Evolutionary conservation across 441 rosid genomes (phyloP), one percentile per base, ranked within the genome.

Genomic region (Erodium trifolium): DNA sequence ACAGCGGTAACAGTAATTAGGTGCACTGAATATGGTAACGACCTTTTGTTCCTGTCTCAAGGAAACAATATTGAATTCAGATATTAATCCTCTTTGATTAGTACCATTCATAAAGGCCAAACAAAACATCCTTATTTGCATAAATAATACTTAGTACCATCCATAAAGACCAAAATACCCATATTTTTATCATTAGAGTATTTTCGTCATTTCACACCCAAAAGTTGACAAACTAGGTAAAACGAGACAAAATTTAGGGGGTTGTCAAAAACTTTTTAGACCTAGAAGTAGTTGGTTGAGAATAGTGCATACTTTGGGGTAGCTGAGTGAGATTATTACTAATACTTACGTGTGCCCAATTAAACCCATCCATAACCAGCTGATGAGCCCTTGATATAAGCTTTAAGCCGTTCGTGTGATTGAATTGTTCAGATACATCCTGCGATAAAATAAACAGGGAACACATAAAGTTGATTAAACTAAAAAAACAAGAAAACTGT

Each of bases 341-440:
- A 60, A 31, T 35, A 49, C 45, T 16, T 34, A 65, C 93, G 75
- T 88, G 93, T 34, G 88, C 88, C 93, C 91, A 88, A 81, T 86
- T 86, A 75, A 70, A 88, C 66, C 93, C 93, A 68, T 88, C 93
- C 93, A 88, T 88, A 67, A 88, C 93, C 72, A 88, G 86, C 78
- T 88, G 93, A 78, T 88, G 93, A 70, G 93, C 93, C 79, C 93
- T 79, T 23, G 93, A 90, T 19, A 88, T 88, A 72, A 88, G 72
- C 60, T 85, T 86, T 68, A 88, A 79, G 78, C 67, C 79, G 77
- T 88, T 88, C 45, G 79, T 80, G 78, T 86, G 91, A 76, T 88
- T 83, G 73, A 84, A 88, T 75, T 88, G 91, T 77, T 88, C 93
- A 45, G 93, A 88, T 65, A 88, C 86, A 75, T 88, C 93, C 93